A percentile compares a stretch with the other conserved stretches of the same genome.
Conservation (phyloP, 495 filamentous ascomycete genomes). For the Neurospora intermedia region DNA sequence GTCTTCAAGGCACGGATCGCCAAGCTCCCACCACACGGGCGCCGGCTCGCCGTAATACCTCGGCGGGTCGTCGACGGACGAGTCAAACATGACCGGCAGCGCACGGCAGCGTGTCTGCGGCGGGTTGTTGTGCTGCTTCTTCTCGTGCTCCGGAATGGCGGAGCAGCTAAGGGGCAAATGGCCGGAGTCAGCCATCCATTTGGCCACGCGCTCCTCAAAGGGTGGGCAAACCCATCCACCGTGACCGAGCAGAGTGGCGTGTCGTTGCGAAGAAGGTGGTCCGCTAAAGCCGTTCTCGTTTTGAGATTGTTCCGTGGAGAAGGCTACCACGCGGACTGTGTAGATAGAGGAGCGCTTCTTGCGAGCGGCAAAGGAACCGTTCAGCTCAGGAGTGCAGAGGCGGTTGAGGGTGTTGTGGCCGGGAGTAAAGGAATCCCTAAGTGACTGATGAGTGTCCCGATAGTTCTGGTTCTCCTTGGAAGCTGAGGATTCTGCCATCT, state of each 20-base stretch:
- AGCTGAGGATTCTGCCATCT: neutral
- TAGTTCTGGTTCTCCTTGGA: neutral
- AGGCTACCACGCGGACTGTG: conserved; percentile 13
- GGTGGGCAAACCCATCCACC: conserved; percentile 20
- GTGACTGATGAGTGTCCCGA: neutral
- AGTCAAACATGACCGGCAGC: conserved; percentile 7
- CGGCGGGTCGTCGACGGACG: conserved; percentile 1
- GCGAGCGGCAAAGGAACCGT: conserved; percentile 2
- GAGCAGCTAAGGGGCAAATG: neutral
- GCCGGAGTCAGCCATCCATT: conserved; percentile 1
- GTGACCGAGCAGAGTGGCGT: conserved; percentile 8
- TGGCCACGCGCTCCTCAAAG: conserved; percentile 11
- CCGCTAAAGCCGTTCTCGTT: conserved; percentile 14
- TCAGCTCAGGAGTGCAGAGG: neutral
- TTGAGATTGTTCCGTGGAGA: conserved; percentile 2
- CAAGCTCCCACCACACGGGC: conserved; percentile 12
- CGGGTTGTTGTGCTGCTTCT: conserved; percentile 1
- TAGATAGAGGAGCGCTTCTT: conserved; percentile 10
- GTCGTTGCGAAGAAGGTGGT: conserved; percentile 7
- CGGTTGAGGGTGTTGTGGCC: neutral
- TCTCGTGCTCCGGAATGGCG: neutral
- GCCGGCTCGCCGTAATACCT: conserved; percentile 10
- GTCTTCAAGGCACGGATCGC: conserved; percentile 17
- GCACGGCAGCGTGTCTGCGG: conserved; percentile 2
- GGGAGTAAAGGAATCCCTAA: neutral